Base-by-base conservation (phyloP, 1,284 basidiomycete genomes). In the Microbotryum saponariae region DNA sequence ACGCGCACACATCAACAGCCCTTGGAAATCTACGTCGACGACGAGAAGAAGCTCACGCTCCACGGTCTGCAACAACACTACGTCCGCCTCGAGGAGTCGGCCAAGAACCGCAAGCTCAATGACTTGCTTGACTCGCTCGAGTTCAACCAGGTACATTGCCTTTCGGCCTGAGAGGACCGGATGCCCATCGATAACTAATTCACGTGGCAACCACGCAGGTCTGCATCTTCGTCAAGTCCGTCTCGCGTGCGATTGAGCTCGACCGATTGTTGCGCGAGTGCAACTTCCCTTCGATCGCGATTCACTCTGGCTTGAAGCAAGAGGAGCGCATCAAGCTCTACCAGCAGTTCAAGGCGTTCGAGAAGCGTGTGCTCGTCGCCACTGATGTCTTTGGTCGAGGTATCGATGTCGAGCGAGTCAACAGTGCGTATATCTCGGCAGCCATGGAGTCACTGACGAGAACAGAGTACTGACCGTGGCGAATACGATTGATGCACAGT, bases 31-130 rank as follows among this genome's bases (percentile, higher is more conserved):
- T 98, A 98, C 76, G 93, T 99, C 61, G 96, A 99, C 74, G 96
- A 99, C 75, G 96, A 98, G 81, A 96, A 96, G 62, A 99, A 99
- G 78, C 79, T 99, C 63, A 99, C 96, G 1, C 83, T 99, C 37
- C 96, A 99, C 78, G 96, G 96, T 71, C 82, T 99, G 6, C 96
- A 98, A 77, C 96, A 99, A 79, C 93, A 98, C 78, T 99, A 92
- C 75, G 90, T 98, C 70, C 92, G 93, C 78, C 80, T 97, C 31
- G 93, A 97, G 71, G 96, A 99, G 78, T 83, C 82, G 49, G 86
- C 85, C 64, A 99, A 99, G 82, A 98, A 98, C 79, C 85, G 93
- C 79, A 98, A 97, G 79, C 78, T 98, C 62, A 99, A 98, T 74
- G 94, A 97, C 70, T 78, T 98, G 52, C 82, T 99, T 62, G 96